Conservation (phyloP, 1,284 basidiomycete species). For the Xerocomus subilludens region DNA sequence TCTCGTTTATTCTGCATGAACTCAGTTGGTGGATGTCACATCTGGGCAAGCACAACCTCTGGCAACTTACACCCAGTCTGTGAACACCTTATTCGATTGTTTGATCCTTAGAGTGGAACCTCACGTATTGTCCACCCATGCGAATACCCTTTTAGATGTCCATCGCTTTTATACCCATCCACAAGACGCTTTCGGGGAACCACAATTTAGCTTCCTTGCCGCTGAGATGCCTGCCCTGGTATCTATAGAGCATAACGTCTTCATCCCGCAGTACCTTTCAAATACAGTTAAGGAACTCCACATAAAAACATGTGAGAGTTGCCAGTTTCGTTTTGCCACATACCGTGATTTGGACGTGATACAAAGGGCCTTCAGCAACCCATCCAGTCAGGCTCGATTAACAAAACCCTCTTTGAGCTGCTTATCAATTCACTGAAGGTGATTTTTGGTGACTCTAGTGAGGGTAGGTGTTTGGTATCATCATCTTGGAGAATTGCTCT, state of each 20-base stretch:
- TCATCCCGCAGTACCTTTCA: constrained; percentile 63
- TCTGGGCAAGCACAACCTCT: constrained; percentile 57
- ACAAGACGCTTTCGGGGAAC: constrained; percentile 70
- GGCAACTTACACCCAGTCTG: constrained; percentile 66
- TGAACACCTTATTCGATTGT: constrained; percentile 69
- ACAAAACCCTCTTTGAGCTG: constrained; percentile 67
- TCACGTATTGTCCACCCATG: constrained; percentile 58
- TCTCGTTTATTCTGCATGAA: constrained; percentile 80
- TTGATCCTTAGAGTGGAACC: constrained; percentile 68
- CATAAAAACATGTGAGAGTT: constrained; percentile 66
- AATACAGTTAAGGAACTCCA: constrained; percentile 64
- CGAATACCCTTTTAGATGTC: constrained; percentile 68
- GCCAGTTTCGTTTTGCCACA: constrained; percentile 74
- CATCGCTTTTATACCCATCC: constrained; percentile 75
- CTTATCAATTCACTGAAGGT: constrained; percentile 72
- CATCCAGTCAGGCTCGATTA: constrained; percentile 62
- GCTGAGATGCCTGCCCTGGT: constrained; percentile 73
- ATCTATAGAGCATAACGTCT: constrained; percentile 70
- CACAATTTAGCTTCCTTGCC: constrained; percentile 72
- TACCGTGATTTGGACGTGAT: constrained; percentile 77
- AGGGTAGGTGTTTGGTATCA: constrained; percentile 50
- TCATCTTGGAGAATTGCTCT: not conserved
- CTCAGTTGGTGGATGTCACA: constrained; percentile 59
- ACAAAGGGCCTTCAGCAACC: constrained; percentile 71
- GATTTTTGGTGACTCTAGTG: constrained; percentile 67